Base-by-base conservation (phyloP, 2,329 filamentous ascomycete genomes). In the Biscogniauxia sp. region DNA sequence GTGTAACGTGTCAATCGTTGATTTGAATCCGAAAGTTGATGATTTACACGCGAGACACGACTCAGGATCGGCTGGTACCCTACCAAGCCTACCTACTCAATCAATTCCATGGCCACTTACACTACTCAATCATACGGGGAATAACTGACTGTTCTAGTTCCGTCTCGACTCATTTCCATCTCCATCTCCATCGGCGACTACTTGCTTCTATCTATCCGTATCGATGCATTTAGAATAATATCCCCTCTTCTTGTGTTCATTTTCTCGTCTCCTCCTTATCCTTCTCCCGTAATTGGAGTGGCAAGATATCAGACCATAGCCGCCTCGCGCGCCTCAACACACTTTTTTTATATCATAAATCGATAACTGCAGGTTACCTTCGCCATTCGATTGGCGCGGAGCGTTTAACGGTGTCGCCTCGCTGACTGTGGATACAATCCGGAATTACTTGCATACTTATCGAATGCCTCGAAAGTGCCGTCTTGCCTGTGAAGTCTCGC, bases 1-100 rank as follows among this genome's bases (percentile, higher is more conserved):
- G 37, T 50, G 56, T 41, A 57, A 57, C 56, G 56, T 57, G 56
- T 57, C 56, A 57, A 53, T 19, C 49, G 23, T 37, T 57, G 56
- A 57, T 57, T 45, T 57, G 49, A 52, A 57, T 23, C 25, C 19
- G 23, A 53, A 25, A 37, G 37, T 45, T 45, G 37, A 45, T 45
- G 37, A 45, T 26, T 53, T 53, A 26, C 52, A 28, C 32, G 41
- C 54, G n/a, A 50, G 54, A 49, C 28, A 49, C 54, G 32, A 56
- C 20, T 50, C 32, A 56, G 26, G 20, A 26, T 23, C 20, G 37
- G 37, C 37, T n/a, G 37, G 37, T n/a, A 45, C 37, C 37, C 37
- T 23, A 23, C 23, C 23, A 3, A 45, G 7, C 37, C 37, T 23
- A 23, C 23, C 23, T 45, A 15, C 37, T 45, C 17, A 6, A n/a